Evolutionary conservation across 768 basidiomycete species (phyloP), one percentile per base, ranked within the genome.

Genomic region (Phlebiopsis gigantea): DNA sequence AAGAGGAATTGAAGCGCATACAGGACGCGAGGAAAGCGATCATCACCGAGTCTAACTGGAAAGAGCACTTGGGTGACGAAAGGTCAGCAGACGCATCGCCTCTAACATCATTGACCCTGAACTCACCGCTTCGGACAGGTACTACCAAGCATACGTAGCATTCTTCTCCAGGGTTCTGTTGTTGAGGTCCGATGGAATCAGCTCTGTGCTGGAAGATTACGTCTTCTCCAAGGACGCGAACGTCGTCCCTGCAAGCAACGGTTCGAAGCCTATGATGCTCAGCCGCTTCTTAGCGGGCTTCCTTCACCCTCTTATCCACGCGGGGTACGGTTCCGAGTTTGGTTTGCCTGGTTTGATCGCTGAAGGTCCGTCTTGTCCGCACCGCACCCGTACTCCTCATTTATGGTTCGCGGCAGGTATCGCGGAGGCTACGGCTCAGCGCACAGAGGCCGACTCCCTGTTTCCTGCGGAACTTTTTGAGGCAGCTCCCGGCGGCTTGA

Each of bases 251-350:
- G 46, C 54, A 0, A 60, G 31, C 14, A 57, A 53, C 25, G 60
- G 56, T 25, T 57, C 55, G 21, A 63, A 65, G 28, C 81, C 81
- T 0, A 68, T 76, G 58, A 84, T 88, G 83, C 62, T 88, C n/a
- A 76, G 73, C 43, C 77, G 85, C 8, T 76, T 84, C 60, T 39
- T 84, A 17, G 74, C 74, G 1, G 84, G 82, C 2, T 63, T 85
- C 8, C 25, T 88, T 3, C 87, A 90, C 62, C 82, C 87, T 0
- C 56, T 87, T 39, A 87, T 89, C 45, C 83, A 88, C 61, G 61
- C 71, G 2, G 86, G 83, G 14, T 80, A 81, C 67, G 86, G 84
- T 2, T 66, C 77, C 4, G 87, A 88, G 64, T 87, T 87, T 57
- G 74, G 76, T 14, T 56, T 84, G 21, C 76, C 79, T 6, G 87